Evolutionary conservation across 2,329 filamentous ascomycete species (phyloP).

Genomic region (Penicillium sp.): DNA sequence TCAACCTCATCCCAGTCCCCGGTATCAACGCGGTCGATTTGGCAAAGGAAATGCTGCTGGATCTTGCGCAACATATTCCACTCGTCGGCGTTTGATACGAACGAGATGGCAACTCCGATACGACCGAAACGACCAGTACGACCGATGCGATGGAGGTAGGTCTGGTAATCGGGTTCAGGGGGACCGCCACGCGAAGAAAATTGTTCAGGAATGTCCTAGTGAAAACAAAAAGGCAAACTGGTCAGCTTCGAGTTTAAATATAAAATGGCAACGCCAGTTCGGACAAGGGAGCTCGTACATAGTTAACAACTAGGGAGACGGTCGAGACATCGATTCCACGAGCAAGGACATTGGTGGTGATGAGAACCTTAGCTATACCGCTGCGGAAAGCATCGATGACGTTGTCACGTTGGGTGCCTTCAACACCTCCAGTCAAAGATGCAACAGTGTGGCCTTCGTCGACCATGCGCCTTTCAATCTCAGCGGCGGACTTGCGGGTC

Average conservation of each 20-base stretch:
- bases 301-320: constrained; percentile 98
- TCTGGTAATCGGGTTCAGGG: constrained; percentile 82
- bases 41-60: constrained; percentile 76
- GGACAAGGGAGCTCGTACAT: constrained; percentile 54
- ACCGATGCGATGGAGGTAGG: constrained; percentile 96
- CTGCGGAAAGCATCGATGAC: constrained; percentile 85
- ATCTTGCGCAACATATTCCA: constrained; percentile 82
- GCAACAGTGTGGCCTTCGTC: constrained; percentile 90
- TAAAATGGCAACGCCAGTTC: background rate
- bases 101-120: constrained; percentile 93
- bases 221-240: constrained; percentile 17
- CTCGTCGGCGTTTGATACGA: constrained; percentile 84
- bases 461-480: constrained; percentile 85
- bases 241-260: constrained; percentile 4
- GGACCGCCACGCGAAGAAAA: constrained; percentile 61
- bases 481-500: constrained; percentile 82
- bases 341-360: constrained; percentile 94
- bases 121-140: constrained; percentile 96
- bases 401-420: constrained; percentile 79
- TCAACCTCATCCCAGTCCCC: constrained; percentile 92
- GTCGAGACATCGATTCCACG: constrained; percentile 91
- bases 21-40: constrained; percentile 79
- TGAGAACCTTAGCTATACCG: constrained; percentile 90
- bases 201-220: constrained; percentile 69
- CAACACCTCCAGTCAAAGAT: constrained; percentile 84